Conservation (phyloP, 495 filamentous ascomycete genomes). For the Penicillium soppii region DNA sequence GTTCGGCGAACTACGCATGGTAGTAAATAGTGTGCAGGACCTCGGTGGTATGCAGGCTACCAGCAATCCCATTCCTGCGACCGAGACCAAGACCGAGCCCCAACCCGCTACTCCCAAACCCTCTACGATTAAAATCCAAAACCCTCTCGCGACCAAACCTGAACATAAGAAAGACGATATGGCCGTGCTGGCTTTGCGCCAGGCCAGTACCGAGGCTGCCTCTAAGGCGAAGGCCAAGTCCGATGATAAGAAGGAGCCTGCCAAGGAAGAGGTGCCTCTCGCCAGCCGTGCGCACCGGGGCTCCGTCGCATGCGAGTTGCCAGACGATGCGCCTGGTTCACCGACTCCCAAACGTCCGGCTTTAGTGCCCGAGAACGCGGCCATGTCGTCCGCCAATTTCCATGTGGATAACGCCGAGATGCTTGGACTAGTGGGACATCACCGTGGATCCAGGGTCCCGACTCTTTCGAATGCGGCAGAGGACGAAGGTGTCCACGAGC, state of each 20-base stretch:
- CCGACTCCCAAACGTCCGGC: slow-evolving; percentile 31
- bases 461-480: slow-evolving; percentile 35
- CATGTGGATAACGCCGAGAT: slow-evolving; percentile 41
- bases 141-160: slow-evolving; percentile 35
- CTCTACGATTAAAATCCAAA: slow-evolving; percentile 45
- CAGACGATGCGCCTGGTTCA: slow-evolving; percentile 31
- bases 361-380: slow-evolving; percentile 42
- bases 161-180: slow-evolving; percentile 33
- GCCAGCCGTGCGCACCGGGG: slow-evolving; percentile 12
- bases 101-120: slow-evolving; percentile 33
- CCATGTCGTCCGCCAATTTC: slow-evolving; percentile 45
- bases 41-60: slow-evolving; percentile 41
- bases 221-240: slow-evolving; percentile 51
- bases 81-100: slow-evolving; percentile 28
- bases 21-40: slow-evolving; percentile 55
- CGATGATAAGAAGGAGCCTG: slow-evolving; percentile 18
- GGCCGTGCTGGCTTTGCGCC: slow-evolving; percentile 56
- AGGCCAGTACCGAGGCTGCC: slow-evolving; percentile 70
- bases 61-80: slow-evolving; percentile 41
- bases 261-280: slow-evolving; percentile 7
- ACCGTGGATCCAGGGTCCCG: slow-evolving; percentile 44
- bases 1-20: slow-evolving; percentile 89
- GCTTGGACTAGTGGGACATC: slow-evolving; percentile 41
- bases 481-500: slow-evolving; percentile 37
- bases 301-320: slow-evolving; percentile 36